Conservation (phyloP, 768 basidiomycete species). For the Lenzites betulinus region DNA sequence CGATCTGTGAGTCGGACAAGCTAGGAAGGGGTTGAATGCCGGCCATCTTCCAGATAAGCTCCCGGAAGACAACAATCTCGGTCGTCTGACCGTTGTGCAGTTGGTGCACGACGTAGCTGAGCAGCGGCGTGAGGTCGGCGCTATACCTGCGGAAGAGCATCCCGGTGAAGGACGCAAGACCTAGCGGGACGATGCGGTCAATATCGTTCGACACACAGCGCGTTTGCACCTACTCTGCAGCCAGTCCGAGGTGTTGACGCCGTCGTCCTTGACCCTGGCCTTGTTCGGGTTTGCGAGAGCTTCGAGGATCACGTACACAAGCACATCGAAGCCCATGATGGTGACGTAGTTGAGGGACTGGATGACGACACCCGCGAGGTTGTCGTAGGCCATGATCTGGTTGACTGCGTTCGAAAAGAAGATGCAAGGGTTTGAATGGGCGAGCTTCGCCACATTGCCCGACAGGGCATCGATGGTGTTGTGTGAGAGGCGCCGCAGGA, state of each 20-base stretch:
- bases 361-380: constrained; percentile 86
- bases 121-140: constrained; percentile 78
- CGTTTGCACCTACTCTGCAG: constrained; percentile 69
- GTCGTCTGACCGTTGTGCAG: constrained; percentile 79
- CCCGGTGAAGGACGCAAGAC: constrained; percentile 90
- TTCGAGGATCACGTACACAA: constrained; percentile 86
- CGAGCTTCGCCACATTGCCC: constrained; percentile 87
- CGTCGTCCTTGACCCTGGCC: constrained; percentile 86
- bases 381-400: constrained; percentile 97
- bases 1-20: constrained; percentile 84
- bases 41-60: constrained; percentile 94
- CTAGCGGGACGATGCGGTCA: constrained; percentile 39
- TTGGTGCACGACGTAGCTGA: constrained; percentile 92
- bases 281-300: constrained; percentile 83
- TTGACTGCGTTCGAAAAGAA: constrained; percentile 88
- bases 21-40: constrained; percentile 90
- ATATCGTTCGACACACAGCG: background rate
- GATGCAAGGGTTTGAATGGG: constrained; percentile 91
- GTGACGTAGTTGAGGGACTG: constrained; percentile 88
- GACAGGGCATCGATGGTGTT: constrained; percentile 84
- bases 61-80: constrained; percentile 89
- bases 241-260: constrained; percentile 90
- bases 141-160: constrained; percentile 88
- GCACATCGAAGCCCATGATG: constrained; percentile 91
- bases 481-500: constrained; percentile 83